phyloP scores from a whole-genome alignment of 345 rosid genomes.

The Odontarrhena argentea region DNA sequence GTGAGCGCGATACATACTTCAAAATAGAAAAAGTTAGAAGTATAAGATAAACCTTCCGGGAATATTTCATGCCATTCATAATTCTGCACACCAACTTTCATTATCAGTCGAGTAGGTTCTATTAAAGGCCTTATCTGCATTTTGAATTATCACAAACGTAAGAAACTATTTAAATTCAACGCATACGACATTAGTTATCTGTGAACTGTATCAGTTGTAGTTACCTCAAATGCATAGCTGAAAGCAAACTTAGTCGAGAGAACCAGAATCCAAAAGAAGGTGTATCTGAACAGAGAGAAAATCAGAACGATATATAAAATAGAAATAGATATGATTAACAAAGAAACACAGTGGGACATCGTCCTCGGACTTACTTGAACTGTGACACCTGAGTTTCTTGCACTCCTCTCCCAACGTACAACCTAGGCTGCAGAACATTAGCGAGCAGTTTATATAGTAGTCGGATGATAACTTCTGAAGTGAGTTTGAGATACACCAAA shows the following conservation, averaged over 20 bases:
- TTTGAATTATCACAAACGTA: conserved; percentile 28
- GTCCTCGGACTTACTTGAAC: conserved; percentile 63
- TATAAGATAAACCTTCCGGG: conserved; percentile 61
- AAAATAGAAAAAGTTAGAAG: neutral
- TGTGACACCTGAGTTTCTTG: conserved; percentile 91
- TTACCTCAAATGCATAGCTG: conserved; percentile 92
- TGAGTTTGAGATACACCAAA: conserved; percentile 27
- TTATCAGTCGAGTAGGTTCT: conserved; percentile 74
- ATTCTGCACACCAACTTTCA: conserved; percentile 65
- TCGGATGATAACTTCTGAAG: conserved; percentile 12
- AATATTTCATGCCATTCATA: conserved; percentile 92
- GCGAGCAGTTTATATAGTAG: conserved; percentile 20
- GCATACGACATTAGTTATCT: conserved; percentile 18
- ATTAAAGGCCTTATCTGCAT: conserved; percentile 90
- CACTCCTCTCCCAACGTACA: conserved; percentile 90
- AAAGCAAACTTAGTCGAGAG: conserved; percentile 69
- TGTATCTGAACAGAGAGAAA: conserved; percentile 57
- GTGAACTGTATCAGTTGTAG: conserved; percentile 26
- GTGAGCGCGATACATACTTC: conserved; percentile 21
- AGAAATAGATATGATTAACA: conserved; percentile 3
- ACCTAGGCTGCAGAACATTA: conserved; percentile 65
- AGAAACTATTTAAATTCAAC: conserved; percentile 4
- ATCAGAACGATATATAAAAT: neutral
- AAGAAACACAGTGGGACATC: conserved; percentile 31
- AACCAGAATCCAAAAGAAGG: conserved; percentile 83